A percentile compares a stretch with the other conserved stretches of the same genome.
phyloP scores from a whole-genome alignment of 129 eudicot species.

The Calendula officinalis region DNA sequence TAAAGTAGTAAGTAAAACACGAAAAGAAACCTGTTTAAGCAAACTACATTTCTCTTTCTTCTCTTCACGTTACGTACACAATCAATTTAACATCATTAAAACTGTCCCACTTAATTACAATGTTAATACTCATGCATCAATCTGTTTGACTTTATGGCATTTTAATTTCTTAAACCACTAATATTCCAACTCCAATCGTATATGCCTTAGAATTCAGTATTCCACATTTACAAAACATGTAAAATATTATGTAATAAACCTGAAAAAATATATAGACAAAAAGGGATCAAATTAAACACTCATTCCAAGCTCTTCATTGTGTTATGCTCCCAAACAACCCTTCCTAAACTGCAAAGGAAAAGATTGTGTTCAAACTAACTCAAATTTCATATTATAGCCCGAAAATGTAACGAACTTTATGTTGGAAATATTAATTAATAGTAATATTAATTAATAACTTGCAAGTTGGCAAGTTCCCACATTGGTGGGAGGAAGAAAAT shows the following conservation, averaged over 20 bases:
- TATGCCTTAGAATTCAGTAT: conserved; percentile 1
- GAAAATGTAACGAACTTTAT: neutral
- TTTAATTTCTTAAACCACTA: neutral
- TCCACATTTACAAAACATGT: neutral
- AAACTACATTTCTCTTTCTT: too few relatives aligned
- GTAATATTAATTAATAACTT: too few relatives aligned
- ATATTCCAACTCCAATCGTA: neutral
- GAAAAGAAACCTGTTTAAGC: too few relatives aligned
- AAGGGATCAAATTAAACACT: neutral
- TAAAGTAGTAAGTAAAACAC: too few relatives aligned
- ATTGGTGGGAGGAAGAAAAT: too few relatives aligned
- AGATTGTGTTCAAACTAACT: neutral
- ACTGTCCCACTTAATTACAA: too few relatives aligned
- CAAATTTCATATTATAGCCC: neutral
- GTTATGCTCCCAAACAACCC: neutral
- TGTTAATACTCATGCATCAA: too few relatives aligned
- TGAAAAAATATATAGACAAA: neutral
- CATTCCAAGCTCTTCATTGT: conserved; percentile 6
- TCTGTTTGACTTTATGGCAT: too few relatives aligned
- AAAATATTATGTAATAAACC: neutral
- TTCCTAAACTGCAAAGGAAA: neutral
- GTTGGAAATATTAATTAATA: too few relatives aligned
- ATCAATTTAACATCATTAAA: too few relatives aligned
- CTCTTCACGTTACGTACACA: too few relatives aligned
- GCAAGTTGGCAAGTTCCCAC: too few relatives aligned